Base-by-base conservation (phyloP, 495 filamentous ascomycete genomes). In the Lasiosphaeria ovina region DNA sequence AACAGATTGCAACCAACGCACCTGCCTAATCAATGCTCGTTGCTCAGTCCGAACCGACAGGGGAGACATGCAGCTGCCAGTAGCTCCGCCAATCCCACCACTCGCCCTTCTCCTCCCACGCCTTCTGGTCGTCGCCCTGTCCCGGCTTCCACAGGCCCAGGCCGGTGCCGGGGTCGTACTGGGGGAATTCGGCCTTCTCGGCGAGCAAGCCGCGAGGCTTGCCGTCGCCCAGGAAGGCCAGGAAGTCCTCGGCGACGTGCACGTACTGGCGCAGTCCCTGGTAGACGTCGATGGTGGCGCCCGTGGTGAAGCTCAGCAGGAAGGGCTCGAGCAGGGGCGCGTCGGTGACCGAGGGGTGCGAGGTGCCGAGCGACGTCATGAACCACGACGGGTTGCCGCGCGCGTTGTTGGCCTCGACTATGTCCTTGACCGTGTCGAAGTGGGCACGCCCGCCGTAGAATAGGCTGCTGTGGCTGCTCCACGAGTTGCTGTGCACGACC, bases 291-390 rank as follows among this genome's bases (percentile, higher is more conserved):
- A 79, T 72, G 14, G 70, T 73, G 6, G 80, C 74, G 3, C 80
- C 77, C 2, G 80, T 83, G 6, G 76, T 80, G 64, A 76, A 78
- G 42, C 74, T 72, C 4, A 82, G 66, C 33, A 83, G 66, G 42
- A 74, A 66, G 10, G 80, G 80, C 58, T 80, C 74, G 7, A 83
- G 69, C 14, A 84, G 71, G 35, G 80, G 80, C 33, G 81, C 81
- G 64, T 84, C 81, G 1, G 81, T 83, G 40, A 82, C 75, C 0
- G 75, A 78, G 3, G 81, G 77, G 62, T 84, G 81, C 3, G 80
- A 74, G 0, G 79, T 82, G 24, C 80, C 80, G 3, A 79, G 63
- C 0, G 66, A 70, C 1, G 81, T 84, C 61, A 81, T 72, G 64
- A 84, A 84, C 81, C 81, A 84, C 0, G 71, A 70, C 14, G 75